Evolutionary conservation across 306 rosid genomes (phyloP), one percentile per base, ranked within the genome.

Genomic region (Bauhinia variegata): DNA sequence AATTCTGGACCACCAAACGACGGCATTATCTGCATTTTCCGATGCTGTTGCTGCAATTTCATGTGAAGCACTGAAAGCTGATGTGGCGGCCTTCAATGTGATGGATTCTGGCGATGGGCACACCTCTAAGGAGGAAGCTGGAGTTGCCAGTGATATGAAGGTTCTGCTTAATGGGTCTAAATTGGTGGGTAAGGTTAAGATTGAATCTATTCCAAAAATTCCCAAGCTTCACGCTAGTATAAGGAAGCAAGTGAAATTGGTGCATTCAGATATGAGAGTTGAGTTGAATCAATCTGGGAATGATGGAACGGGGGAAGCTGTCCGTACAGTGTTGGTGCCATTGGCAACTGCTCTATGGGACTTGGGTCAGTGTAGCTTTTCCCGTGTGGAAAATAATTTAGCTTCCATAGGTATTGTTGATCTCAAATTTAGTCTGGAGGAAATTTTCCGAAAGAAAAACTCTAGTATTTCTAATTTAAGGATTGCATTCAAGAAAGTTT

Each of bases 21-120:
- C 90, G 31, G 86, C 83, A 4, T 46, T 93, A 6, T 76, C 86
- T 3, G 68, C 78, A 1, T 19, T 93, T 31, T 65, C 74, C 0
- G 96, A 90, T 31, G 80, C 83, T 10, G 87, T 86, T 0, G 91
- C 95, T 0, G 91, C 90, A 14, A 46, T 93, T 4, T 86, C 99
- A 2, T 93, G 99, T 71, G 96, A 93, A 80, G 91, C 95, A 1
- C 68, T 71, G 54, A 88, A 72, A 52, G 95, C 99, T 0, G 90
- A 90, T 38, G 77, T 85, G 2, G 16, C 79, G 6, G 87, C 80
- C 8, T 85, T 93, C 52, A 80, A 68, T 70, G 64, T 81, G 79
- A 63, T 81, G 69, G 98, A 89, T 79, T 83, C 91, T 2, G 98
- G 99, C 0, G 97, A 88, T 12, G 96, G 96, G 5, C 71, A 50